Base-by-base conservation (phyloP, 306 rosid genomes). In the Glycine tomentella region DNA sequence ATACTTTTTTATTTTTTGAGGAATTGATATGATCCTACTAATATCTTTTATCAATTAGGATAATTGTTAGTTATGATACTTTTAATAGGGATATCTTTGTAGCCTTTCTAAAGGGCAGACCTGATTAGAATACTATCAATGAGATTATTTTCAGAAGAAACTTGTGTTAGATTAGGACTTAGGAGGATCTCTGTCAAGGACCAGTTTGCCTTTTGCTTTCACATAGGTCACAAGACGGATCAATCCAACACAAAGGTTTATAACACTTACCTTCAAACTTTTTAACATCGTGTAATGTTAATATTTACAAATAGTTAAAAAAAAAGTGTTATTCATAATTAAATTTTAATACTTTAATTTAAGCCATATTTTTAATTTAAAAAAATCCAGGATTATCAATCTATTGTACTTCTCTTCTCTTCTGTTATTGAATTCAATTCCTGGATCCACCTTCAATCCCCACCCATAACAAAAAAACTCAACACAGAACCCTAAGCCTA, bases 321-420 rank as follows among this genome's bases (percentile, higher is more conserved):
- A 76, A 62, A 63, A 53, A 20, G 20, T 13, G 49, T 20, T 9
- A 38, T 73, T 56, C 53, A 56, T 31, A 31, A 31, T 55, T 12
- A 14, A 17, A 12, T 51, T 42, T 51, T 12, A 48, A 72, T 9
- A 2, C 40, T 80, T 51, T 40, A 62, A 51, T 34, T 49, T 50
- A 14, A 63, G 34, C 67, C 6, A 55, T n/a, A 34, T 44, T 38
- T 65, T 52, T 12, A 51, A 17, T 25, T 11, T 2, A 20, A 42
- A 20, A 42, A 78, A 17, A 42, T 1, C 7, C 75, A 53, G 71
- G 57, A 68, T 68, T 52, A 53, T 55, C 14, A 64, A 33, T 50
- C 36, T 64, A 15, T 50, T 15, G 16, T 25, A 55, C 42, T 61
- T 68, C 68, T 78, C 42, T 61, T 68, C 68, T 78, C 45, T 17